phyloP scores from a whole-genome alignment of 116 monocot species.

The Posidonia oceanica region DNA sequence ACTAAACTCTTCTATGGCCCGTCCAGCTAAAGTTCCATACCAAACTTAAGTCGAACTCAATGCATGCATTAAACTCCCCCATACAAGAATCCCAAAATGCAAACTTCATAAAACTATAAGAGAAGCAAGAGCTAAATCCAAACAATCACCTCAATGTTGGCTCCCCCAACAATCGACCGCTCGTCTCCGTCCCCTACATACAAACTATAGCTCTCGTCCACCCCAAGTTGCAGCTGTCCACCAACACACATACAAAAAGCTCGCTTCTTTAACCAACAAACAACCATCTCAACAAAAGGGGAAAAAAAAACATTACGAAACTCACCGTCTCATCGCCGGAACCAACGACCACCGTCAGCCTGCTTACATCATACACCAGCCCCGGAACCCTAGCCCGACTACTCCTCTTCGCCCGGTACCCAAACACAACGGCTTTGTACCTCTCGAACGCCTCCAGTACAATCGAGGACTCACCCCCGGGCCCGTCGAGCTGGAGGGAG shows the following conservation, averaged over 20 bases:
- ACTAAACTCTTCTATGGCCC: background rate
- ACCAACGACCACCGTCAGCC: constrained; percentile 44
- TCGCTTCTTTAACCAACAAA: background rate
- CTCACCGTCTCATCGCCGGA: constrained; percentile 75
- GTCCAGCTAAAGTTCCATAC: background rate
- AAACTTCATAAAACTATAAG: background rate
- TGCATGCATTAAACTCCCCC: background rate
- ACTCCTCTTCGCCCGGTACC: constrained; percentile 9
- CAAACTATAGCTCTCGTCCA: constrained; percentile 84
- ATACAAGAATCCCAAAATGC: background rate
- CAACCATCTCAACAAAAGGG: background rate
- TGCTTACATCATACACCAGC: constrained; percentile 33
- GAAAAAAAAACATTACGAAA: constrained; percentile 4
- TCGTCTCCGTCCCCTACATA: constrained; percentile 26
- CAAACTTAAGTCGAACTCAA: background rate
- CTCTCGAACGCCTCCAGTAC: constrained; percentile 66
- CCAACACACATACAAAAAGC: constrained; percentile 5
- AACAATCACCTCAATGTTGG: constrained; percentile 55
- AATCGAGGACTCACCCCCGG: constrained; percentile 28
- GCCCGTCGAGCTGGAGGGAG: constrained; percentile 24
- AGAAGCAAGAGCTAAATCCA: background rate
- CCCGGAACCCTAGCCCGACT: background rate
- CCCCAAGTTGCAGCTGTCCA: constrained; percentile 68
- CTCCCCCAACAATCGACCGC: constrained; percentile 46
- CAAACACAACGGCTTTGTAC: constrained; percentile 53